Evolutionary conservation across 2,329 filamentous ascomycete genomes (phyloP), one percentile per base, ranked within the genome.

Genomic region (Tolypocladium endophyticum): DNA sequence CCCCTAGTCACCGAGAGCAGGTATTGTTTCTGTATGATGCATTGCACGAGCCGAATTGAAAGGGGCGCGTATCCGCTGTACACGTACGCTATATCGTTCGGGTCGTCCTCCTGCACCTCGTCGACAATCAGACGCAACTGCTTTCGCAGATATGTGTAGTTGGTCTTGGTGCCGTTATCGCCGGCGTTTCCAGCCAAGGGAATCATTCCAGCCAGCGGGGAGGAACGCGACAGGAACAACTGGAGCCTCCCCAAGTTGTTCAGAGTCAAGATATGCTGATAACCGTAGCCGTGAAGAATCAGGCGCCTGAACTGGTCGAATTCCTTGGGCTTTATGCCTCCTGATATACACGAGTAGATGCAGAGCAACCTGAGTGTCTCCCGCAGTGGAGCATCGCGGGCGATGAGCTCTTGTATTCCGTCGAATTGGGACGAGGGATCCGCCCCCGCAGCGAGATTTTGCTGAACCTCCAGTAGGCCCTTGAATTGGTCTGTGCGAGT

Each of bases 31-130:
- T 97, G 92, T 55, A 99, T 76, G 56, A 97, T 84, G 70, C 90
- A 94, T 73, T 99, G 95, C 7, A 99, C 88, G 5, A 99, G 83
- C 20, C 94, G 87, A 58, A 97, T 84, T 53, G 90, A 96, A 16
- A 99, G 81, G 0, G 94, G 95, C 5, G 95, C 94, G 70, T 97
- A 99, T 58, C 94, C 95, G 64, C 90, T 96, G 75, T 97, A 99
- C 14, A 97, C 92, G 69, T 99, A 99, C n/a, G 92, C 89, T 62
- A 97, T 87, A 67, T 99, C 94, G 68, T 94, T 90, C 3, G 94
- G 94, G 55, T 95, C 89, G 61, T 94, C 87, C 73, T 99, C 94
- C 70, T 96, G 92, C 45, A 99, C 93, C 71, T 97, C 94, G 71
- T 99, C 94, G 59, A 97, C 88, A 70, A 97, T 96, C 20, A 99